A percentile compares a stretch with the other conserved stretches of the same genome.
phyloP scores from a whole-genome alignment of 139 green algal species.

The Chlorella sp. region DNA sequence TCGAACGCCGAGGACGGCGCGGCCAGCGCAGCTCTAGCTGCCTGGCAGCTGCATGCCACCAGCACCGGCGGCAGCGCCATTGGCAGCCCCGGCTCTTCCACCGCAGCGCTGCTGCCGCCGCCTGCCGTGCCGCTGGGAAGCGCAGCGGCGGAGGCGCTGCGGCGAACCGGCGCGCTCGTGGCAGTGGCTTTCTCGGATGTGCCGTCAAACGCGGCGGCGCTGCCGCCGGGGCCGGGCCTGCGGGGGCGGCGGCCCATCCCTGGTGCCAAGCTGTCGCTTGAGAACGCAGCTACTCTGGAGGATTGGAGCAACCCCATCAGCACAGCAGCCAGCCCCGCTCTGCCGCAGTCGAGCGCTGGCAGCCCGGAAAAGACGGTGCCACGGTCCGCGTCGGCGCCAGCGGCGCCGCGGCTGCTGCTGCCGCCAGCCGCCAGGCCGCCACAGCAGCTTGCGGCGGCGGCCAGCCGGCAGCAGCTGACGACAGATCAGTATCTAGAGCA shows the following conservation, averaged over 20 bases:
- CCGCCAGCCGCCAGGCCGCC: too few species aligned
- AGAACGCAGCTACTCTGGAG: constrained; percentile 31
- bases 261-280: constrained; percentile 1
- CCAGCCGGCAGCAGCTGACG: neutral
- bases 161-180: too few species aligned
- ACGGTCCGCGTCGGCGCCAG: too few species aligned
- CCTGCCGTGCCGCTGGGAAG: neutral
- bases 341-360: neutral
- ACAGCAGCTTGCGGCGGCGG: neutral
- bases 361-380: too few species aligned
- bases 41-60: constrained; percentile 14
- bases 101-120: neutral
- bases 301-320: constrained; percentile 18
- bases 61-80: neutral
- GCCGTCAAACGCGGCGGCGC: neutral
- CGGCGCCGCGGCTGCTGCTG: neutral
- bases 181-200: neutral
- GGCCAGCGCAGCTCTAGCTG: neutral
- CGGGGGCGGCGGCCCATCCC: neutral
- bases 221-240: constrained; percentile 2
- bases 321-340: neutral
- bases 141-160: neutral
- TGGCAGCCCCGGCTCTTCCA: neutral
- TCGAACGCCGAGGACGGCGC: neutral
- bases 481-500: neutral